Conservation (phyloP, 2,329 filamentous ascomycete genomes). For the Paecilomyces sp. region DNA sequence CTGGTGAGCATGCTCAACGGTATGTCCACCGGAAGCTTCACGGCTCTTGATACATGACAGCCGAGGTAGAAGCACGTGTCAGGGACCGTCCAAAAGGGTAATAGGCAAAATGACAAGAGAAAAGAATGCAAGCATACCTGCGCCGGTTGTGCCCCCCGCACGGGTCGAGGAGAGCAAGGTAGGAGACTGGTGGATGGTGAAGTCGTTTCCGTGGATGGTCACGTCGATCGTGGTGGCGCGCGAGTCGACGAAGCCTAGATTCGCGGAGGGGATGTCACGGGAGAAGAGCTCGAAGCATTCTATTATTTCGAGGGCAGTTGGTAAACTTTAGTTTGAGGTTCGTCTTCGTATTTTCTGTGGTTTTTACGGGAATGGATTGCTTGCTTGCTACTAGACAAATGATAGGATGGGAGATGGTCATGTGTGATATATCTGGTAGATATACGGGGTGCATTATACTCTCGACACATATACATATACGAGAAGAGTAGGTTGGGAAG, state of each 20-base stretch:
- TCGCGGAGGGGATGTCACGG: constrained; percentile 62
- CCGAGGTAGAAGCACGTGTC: no score
- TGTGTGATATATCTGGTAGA: no score
- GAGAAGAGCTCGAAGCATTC: constrained; percentile 87
- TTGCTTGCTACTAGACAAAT: neutral
- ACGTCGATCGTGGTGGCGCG: constrained; percentile 60
- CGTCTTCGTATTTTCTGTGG: constrained; percentile 1
- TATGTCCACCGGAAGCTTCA: no score
- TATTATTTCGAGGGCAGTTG: constrained; percentile 28
- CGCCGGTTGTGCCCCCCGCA: constrained; percentile 65
- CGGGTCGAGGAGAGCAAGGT: constrained; percentile 71
- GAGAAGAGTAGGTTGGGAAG: neutral
- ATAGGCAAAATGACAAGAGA: neutral
- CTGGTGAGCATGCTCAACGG: no score
- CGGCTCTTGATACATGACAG: no score
- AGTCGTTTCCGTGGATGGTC: constrained; percentile 60
- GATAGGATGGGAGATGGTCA: neutral
- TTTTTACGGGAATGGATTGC: neutral
- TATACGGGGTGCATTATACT: neutral
- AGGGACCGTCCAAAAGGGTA: no score
- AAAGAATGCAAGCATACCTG: constrained; percentile 39
- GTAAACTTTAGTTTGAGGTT: neutral
- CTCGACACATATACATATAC: neutral
- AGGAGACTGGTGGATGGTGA: constrained; percentile 76
- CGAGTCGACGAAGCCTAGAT: constrained; percentile 79